Percentiles rank a stretch among this genome's conserved stretches.
phyloP scores from a whole-genome alignment of 257 asterid species.

The Capsicum pubescens region DNA sequence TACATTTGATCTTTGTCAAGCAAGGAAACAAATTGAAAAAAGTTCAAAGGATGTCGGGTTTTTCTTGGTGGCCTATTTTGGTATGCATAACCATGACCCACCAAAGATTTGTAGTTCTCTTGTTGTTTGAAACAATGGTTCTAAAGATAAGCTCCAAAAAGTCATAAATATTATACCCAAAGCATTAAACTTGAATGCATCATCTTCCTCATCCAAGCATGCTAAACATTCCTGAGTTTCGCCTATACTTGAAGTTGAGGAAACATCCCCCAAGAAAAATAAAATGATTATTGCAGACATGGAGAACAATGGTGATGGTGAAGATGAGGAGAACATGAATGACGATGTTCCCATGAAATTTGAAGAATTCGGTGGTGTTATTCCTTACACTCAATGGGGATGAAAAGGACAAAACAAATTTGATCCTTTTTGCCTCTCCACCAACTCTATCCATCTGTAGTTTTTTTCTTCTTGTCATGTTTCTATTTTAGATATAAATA shows the following conservation, averaged over 20 bases:
- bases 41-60: conserved; percentile 32
- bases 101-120: conserved; percentile 70
- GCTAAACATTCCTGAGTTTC: neutral
- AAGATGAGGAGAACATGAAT: neutral
- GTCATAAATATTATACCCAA: neutral
- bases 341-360: neutral
- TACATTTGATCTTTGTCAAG: too few species aligned
- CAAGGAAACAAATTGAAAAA: conserved; percentile 9
- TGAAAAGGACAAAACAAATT: neutral
- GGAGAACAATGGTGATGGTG: neutral
- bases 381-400: neutral
- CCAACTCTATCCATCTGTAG: neutral
- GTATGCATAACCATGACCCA: conserved; percentile 40
- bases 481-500: neutral
- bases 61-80: conserved; percentile 38
- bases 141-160: neutral
- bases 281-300: neutral
- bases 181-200: too few species aligned
- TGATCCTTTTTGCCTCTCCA: neutral
- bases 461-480: neutral
- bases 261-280: neutral
- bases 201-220: neutral
- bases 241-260: neutral
- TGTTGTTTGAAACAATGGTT: conserved; percentile 48
- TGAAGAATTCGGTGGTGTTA: neutral